These are phyloP conservation scores for Medicago arabica DNA, from an alignment of 306 rosid genomes.

Conservation along the genomic window DNA sequence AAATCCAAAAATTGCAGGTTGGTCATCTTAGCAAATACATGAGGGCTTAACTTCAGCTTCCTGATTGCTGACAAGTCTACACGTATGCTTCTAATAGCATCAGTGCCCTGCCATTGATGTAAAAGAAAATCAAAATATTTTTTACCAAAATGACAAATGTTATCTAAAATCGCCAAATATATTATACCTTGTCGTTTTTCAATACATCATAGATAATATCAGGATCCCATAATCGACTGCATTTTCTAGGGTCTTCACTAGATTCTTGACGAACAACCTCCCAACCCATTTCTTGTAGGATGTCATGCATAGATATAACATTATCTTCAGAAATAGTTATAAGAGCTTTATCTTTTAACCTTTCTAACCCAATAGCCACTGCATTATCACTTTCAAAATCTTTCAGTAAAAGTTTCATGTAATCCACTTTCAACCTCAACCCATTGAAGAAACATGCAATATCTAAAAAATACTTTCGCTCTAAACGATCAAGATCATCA, in stretches of 20 bases:
- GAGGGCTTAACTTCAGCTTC: neutral
- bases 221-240: neutral
- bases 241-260: too few species aligned
- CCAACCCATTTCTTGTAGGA: neutral
- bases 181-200: neutral
- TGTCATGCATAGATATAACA: conserved; percentile 9
- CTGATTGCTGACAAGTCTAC: neutral
- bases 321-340: neutral
- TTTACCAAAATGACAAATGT: neutral
- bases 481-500: too few species aligned
- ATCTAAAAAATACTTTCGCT: too few species aligned
- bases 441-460: too few species aligned
- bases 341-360: neutral
- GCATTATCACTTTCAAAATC: neutral
- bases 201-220: neutral
- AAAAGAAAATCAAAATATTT: neutral
- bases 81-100: neutral
- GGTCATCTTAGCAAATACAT: neutral
- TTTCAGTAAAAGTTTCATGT: too few species aligned
- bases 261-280: neutral
- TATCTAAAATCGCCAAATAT: neutral
- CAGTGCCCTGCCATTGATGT: neutral
- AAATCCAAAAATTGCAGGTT: neutral
- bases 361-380: neutral
- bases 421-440: too few species aligned